phyloP scores from a whole-genome alignment of 352 stramenopile species.

The Phytophthora ramorum region DNA sequence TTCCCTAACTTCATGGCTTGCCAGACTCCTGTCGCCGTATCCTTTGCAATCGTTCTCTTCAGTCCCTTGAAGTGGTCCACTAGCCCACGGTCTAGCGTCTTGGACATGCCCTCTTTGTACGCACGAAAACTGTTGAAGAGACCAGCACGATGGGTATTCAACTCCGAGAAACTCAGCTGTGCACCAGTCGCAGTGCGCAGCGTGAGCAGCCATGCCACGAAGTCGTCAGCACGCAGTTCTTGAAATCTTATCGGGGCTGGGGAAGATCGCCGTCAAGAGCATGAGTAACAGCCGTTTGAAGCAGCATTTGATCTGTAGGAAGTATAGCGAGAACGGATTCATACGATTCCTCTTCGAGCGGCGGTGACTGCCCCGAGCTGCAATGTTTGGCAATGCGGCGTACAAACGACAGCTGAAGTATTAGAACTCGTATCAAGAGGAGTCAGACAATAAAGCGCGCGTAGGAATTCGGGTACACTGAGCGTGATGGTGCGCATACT shows the following conservation, averaged over 20 bases:
- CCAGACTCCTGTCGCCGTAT: not conserved
- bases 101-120: not conserved
- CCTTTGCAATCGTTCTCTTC: not conserved
- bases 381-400: too few species aligned
- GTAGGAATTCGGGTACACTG: not conserved
- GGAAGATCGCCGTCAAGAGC: too few species aligned
- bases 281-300: too few species aligned
- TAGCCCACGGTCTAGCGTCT: not conserved
- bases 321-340: too few species aligned
- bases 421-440: too few species aligned
- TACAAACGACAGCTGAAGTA: too few species aligned
- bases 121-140: not conserved
- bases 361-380: too few species aligned
- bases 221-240: not conserved
- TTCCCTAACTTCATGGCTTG: not conserved
- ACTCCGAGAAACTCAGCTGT: not conserved
- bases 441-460: not conserved
- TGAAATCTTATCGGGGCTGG: not conserved
- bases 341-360: too few species aligned
- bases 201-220: not conserved
- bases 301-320: too few species aligned
- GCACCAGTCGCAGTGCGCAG: not conserved
- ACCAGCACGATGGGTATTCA: constrained; percentile 11
- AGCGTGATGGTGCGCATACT: not conserved
- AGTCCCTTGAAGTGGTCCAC: not conserved